Evolutionary conservation across 192 early-diverging fungal genomes (phyloP).

Genomic region (Coemansia sp.): DNA sequence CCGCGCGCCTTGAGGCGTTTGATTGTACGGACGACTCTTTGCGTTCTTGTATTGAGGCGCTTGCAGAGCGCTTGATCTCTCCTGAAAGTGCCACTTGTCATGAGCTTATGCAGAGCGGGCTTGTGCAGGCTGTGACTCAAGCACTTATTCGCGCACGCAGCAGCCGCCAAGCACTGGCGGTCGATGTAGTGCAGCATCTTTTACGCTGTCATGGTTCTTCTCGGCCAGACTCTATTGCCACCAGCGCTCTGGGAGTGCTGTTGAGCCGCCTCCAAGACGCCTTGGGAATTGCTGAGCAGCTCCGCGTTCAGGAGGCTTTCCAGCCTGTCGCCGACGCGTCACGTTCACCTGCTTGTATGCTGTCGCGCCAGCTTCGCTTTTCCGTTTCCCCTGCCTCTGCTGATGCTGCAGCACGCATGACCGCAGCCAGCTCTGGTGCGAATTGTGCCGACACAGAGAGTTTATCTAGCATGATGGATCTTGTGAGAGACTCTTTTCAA

Average conservation of each 20-base stretch:
- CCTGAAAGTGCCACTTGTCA: constrained; percentile 66
- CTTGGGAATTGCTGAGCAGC: constrained; percentile 63
- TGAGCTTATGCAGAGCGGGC: constrained; percentile 75
- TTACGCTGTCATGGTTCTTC: neutral
- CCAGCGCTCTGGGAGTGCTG: constrained; percentile 55
- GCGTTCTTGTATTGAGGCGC: neutral
- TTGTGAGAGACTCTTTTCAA: constrained; percentile 21
- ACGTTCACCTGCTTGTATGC: constrained; percentile 60
- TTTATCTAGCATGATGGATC: constrained; percentile 14
- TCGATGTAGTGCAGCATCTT: neutral
- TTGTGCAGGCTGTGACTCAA: constrained; percentile 59
- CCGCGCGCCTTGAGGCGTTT: constrained; percentile 4
- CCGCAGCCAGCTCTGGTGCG: constrained; percentile 30
- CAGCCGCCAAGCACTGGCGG: neutral
- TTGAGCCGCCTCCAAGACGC: constrained; percentile 70
- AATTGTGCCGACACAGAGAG: constrained; percentile 24
- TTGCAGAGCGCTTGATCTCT: constrained; percentile 13
- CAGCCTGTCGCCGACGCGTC: constrained; percentile 41
- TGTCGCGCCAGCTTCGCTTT: constrained; percentile 76
- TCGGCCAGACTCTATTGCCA: neutral
- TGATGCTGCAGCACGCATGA: neutral
- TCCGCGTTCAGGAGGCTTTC: constrained; percentile 62
- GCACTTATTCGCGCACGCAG: neutral
- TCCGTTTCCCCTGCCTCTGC: constrained; percentile 58
- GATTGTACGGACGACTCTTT: neutral